Evolutionary conservation across 371 early-diverging fungal species (phyloP).

Genomic region (Lichtheimia corymbifera): DNA sequence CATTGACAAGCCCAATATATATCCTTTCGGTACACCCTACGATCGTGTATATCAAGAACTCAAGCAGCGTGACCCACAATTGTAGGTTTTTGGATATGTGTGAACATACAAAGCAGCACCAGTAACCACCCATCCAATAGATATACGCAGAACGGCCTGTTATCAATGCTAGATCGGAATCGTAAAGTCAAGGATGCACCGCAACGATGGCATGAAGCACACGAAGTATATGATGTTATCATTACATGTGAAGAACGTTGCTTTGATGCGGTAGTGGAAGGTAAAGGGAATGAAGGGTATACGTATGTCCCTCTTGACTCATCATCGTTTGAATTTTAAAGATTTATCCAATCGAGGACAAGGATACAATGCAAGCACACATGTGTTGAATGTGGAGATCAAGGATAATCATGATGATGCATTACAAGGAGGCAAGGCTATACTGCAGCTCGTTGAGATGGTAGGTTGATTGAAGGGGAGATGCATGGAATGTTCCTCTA

Average conservation of each 20-base stretch:
- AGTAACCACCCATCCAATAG: constrained; percentile 27
- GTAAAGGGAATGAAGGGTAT: constrained; percentile 34
- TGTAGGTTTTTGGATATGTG: constrained; percentile 53
- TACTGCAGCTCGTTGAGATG: constrained; percentile 77
- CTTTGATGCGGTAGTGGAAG: constrained; percentile 93
- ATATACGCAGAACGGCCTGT: constrained; percentile 86
- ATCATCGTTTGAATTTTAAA: constrained; percentile 16
- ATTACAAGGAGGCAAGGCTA: constrained; percentile 79
- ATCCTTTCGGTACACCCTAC: constrained; percentile 92
- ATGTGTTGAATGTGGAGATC: constrained; percentile 96
- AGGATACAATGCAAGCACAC: constrained; percentile 72
- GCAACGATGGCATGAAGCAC: constrained; percentile 81
- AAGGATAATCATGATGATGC: constrained; percentile 94
- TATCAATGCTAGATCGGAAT: constrained; percentile 93
- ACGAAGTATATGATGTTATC: constrained; percentile 86
- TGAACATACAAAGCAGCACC: not conserved
- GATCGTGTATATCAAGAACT: constrained; percentile 88
- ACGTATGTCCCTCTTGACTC: not conserved
- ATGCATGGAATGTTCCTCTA: not conserved
- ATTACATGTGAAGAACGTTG: constrained; percentile 97
- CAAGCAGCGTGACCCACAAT: constrained; percentile 63
- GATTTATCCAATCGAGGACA: constrained; percentile 77
- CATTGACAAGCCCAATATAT: constrained; percentile 87
- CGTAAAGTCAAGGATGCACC: constrained; percentile 88
- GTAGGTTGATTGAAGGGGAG: constrained; percentile 19